phyloP scores from a whole-genome alignment of 768 basidiomycete genomes.

The Kwoniella dendrophila region DNA sequence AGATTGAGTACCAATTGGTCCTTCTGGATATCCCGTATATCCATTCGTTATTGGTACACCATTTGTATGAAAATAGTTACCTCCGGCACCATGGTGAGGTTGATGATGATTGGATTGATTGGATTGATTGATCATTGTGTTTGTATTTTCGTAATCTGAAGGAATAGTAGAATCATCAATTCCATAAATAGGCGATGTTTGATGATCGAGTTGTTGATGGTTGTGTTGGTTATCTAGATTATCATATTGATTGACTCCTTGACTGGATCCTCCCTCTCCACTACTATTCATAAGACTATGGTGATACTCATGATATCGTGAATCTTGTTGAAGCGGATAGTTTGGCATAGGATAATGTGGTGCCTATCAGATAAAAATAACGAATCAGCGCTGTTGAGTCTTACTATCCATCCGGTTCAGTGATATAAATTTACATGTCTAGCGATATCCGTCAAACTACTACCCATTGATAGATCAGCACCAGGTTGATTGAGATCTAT shows the following conservation, averaged over 20 bases:
- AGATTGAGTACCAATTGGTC: not conserved
- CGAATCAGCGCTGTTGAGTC: not conserved
- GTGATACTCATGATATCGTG: not conserved
- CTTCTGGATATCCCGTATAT: no score
- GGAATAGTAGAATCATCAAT: no score
- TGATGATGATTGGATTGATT: no score
- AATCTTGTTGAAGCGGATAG: constrained; percentile 1
- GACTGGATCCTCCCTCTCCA: not conserved
- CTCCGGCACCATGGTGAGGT: no score
- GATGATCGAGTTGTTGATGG: not conserved
- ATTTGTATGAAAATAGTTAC: no score
- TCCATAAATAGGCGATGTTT: no score
- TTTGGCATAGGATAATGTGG: constrained; percentile 8
- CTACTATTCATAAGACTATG: not conserved
- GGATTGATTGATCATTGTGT: no score
- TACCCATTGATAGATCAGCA: not conserved
- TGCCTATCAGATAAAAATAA: not conserved
- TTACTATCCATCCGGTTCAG: not conserved
- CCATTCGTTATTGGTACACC: no score
- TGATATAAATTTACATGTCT: not conserved
- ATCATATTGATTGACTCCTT: not conserved
- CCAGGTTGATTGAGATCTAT: constrained; percentile 2
- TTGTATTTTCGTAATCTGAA: not conserved
- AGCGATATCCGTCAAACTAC: constrained; percentile 14
- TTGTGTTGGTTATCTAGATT: not conserved